A percentile compares a stretch with the other conserved stretches of the same genome.
phyloP scores from a whole-genome alignment of 2,329 filamentous ascomycete genomes.

The Xenoacremonium recifei region DNA sequence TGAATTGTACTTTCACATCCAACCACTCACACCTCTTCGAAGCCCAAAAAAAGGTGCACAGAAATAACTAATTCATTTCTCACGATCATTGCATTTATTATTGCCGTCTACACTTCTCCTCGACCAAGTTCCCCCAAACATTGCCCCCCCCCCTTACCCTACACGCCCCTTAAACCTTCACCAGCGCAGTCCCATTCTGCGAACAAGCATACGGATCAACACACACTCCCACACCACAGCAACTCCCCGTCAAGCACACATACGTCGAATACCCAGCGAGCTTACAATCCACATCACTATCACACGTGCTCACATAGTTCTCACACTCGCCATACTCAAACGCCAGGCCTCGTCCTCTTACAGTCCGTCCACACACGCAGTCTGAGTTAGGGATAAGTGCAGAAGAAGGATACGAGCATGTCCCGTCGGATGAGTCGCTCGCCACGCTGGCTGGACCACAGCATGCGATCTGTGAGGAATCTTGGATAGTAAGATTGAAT shows the following conservation, averaged over 20 bases:
- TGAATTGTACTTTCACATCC: too few relatives aligned
- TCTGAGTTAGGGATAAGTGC: slow-evolving; percentile 28
- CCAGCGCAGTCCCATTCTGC: slow-evolving; percentile 29
- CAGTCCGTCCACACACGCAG: slow-evolving; percentile 35
- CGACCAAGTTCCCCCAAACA: too few relatives aligned
- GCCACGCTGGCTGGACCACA: slow-evolving; percentile 28
- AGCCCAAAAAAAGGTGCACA: too few relatives aligned
- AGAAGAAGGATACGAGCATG: slow-evolving; percentile 30
- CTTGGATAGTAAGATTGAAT: slow-evolving; percentile 34
- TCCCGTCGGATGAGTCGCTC: slow-evolving; percentile 13
- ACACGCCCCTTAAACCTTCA: slow-evolving; percentile 11
- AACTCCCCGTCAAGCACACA: slow-evolving; percentile 34
- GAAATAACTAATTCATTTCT: too few relatives aligned
- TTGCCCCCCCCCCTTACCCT: too few relatives aligned
- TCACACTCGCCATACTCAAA: slow-evolving; percentile 34
- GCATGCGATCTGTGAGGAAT: slow-evolving; percentile 32
- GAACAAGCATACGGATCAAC: slow-evolving; percentile 37
- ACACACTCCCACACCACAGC: slow-evolving; percentile 35
- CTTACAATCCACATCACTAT: slow-evolving; percentile 26
- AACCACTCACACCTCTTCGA: too few relatives aligned
- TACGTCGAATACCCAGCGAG: slow-evolving; percentile 21
- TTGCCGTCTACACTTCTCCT: too few relatives aligned
- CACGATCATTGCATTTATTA: too few relatives aligned
- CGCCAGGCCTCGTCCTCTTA: slow-evolving; percentile 23
- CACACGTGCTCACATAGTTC: slow-evolving; percentile 28